These are phyloP conservation scores for Pseudogymnoascus sp. DNA, from an alignment of 2,329 filamentous ascomycete genomes.

Conservation along the genomic window DNA sequence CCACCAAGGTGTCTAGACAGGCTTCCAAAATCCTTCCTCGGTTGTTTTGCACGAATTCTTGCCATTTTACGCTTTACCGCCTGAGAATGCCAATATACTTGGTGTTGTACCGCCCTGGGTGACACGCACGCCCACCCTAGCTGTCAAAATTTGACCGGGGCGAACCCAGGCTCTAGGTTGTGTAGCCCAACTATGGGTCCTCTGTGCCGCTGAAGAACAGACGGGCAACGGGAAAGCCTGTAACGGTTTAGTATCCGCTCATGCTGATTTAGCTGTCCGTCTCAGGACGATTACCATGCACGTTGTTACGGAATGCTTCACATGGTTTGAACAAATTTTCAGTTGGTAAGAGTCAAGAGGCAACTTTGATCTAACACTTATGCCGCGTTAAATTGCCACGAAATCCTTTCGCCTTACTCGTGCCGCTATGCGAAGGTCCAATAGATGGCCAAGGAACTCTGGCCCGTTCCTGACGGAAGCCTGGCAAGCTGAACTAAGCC, in stretches of 20 bases:
- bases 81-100: not conserved
- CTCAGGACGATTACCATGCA: not conserved
- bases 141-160: not conserved
- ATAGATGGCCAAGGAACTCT: not conserved
- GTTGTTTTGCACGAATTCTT: not conserved
- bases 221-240: not conserved
- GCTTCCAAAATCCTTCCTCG: not conserved
- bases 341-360: not conserved
- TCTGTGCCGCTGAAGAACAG: not conserved
- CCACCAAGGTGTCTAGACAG: not conserved
- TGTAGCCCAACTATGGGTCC: slow-evolving; percentile 6
- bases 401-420: not conserved
- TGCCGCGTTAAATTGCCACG: not conserved
- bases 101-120: not conserved
- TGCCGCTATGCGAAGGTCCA: not conserved
- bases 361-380: not conserved
- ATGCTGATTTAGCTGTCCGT: not conserved
- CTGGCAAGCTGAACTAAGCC: slow-evolving; percentile 1
- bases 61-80: not conserved
- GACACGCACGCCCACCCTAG: not conserved
- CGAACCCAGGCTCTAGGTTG: not conserved
- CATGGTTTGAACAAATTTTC: not conserved
- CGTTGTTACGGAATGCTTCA: not conserved
- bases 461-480: not conserved
- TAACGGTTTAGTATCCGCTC: not conserved